These are phyloP conservation scores for Salvia miltiorrhiza DNA, from an alignment of 257 asterid species.

Conservation along the genomic window DNA sequence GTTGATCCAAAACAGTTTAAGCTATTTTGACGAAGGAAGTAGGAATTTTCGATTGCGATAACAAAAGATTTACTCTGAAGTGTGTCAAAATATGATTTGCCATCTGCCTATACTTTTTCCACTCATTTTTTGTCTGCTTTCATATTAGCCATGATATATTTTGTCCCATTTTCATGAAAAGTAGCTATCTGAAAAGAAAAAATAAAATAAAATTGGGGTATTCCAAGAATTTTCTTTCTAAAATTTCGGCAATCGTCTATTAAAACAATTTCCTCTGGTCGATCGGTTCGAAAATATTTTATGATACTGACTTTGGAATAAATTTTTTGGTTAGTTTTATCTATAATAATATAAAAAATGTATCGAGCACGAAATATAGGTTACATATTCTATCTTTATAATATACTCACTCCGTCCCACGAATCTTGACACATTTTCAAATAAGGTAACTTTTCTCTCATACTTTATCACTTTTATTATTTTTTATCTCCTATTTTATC, in stretches of 20 bases:
- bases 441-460: too few species aligned
- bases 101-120: constrained; percentile 5
- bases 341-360: too few species aligned
- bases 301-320: not conserved
- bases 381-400: too few species aligned
- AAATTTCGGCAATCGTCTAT: not conserved
- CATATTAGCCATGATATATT: constrained; percentile 2
- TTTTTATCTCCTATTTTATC: too few species aligned
- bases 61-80: not conserved
- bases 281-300: not conserved
- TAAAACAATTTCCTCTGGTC: not conserved
- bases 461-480: too few species aligned
- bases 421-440: too few species aligned
- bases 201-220: not conserved
- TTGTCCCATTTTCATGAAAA: constrained; percentile 3
- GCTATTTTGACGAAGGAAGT: not conserved
- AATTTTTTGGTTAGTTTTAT: too few species aligned
- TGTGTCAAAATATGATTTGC: constrained; percentile 11
- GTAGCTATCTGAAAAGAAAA: constrained; percentile 9
- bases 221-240: constrained; percentile 32
- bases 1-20: not conserved
- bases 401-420: too few species aligned
- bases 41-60: constrained; percentile 1
- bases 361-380: too few species aligned
- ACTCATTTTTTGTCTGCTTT: not conserved